Percentiles rank a stretch among this genome's conserved stretches.
Conservation (phyloP, 2,329 filamentous ascomycete genomes). For the Microcyclospora pomicola region DNA sequence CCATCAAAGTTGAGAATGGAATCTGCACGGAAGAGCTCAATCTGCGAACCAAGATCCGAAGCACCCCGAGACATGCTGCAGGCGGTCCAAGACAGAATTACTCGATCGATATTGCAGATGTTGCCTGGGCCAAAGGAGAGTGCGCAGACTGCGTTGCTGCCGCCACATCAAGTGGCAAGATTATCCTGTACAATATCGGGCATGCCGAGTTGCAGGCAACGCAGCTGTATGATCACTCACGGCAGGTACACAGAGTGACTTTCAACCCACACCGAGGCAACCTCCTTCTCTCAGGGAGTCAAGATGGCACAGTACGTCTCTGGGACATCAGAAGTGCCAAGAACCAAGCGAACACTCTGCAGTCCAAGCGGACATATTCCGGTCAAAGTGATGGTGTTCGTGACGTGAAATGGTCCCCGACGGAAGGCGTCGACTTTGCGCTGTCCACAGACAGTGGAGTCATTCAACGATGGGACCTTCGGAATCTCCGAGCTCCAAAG, state of each 20-base stretch:
- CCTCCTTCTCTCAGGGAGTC: conserved; percentile 49
- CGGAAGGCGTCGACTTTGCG: conserved; percentile 47
- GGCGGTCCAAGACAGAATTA: conserved; percentile 30
- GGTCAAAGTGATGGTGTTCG: conserved; percentile 48
- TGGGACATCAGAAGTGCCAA: conserved; percentile 48
- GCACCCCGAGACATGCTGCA: conserved; percentile 39
- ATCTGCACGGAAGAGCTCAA: conserved; percentile 50
- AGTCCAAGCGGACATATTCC: conserved; percentile 41
- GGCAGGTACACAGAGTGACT: conserved; percentile 51
- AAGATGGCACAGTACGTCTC: conserved; percentile 49
- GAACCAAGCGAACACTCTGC: conserved; percentile 32
- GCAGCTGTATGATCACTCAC: conserved; percentile 49
- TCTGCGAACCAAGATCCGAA: conserved; percentile 46
- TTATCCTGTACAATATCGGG: conserved; percentile 51
- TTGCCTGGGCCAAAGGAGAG: conserved; percentile 52
- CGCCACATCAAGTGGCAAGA: conserved; percentile 50
- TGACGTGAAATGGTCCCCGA: conserved; percentile 52
- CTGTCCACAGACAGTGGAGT: conserved; percentile 50
- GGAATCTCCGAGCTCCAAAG: conserved; percentile 41
- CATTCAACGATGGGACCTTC: conserved; percentile 51
- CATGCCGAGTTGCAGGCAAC: conserved; percentile 46
- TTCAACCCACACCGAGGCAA: conserved; percentile 50
- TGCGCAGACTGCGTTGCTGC: conserved; percentile 49
- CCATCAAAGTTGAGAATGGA: conserved; percentile 42
- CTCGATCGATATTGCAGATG: conserved; percentile 49